phyloP scores from a whole-genome alignment of 164 flowering plant species.

The Protea cynaroides region DNA sequence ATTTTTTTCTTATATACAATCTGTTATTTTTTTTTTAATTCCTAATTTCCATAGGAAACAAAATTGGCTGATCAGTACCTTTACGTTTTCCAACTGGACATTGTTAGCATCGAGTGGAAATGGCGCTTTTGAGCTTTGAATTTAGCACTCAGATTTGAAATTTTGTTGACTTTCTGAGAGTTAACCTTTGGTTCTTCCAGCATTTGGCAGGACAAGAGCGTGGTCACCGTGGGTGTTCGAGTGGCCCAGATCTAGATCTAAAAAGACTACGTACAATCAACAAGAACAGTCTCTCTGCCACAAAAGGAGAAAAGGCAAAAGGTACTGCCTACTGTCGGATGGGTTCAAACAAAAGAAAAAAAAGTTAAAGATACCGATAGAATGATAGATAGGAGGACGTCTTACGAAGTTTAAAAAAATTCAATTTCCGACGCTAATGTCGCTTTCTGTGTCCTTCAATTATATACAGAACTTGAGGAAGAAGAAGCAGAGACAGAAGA shows the following conservation, averaged over 20 bases:
- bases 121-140: neutral
- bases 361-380: too few relatives aligned
- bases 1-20: neutral
- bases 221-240: constrained; percentile 31
- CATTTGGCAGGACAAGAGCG: constrained; percentile 38
- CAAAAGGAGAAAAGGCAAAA: constrained; percentile 30
- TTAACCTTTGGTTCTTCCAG: constrained; percentile 35
- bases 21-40: neutral
- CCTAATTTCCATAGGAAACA: neutral
- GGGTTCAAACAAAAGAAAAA: neutral
- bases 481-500: constrained; percentile 39
- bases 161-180: neutral
- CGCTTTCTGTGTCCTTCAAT: constrained; percentile 12
- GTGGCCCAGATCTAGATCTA: constrained; percentile 55
- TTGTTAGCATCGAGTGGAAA: neutral
- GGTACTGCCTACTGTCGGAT: constrained; percentile 26
- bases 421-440: constrained; percentile 6
- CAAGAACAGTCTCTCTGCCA: constrained; percentile 17
- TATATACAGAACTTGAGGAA: constrained; percentile 24
- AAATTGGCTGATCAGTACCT: too few relatives aligned
- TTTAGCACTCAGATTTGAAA: too few relatives aligned
- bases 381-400: neutral
- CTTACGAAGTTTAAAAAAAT: neutral
- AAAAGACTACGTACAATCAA: constrained; percentile 21
- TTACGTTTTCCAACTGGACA: neutral